Conservation (phyloP, 2,329 filamentous ascomycete species). For the Colletotrichum sp. region DNA sequence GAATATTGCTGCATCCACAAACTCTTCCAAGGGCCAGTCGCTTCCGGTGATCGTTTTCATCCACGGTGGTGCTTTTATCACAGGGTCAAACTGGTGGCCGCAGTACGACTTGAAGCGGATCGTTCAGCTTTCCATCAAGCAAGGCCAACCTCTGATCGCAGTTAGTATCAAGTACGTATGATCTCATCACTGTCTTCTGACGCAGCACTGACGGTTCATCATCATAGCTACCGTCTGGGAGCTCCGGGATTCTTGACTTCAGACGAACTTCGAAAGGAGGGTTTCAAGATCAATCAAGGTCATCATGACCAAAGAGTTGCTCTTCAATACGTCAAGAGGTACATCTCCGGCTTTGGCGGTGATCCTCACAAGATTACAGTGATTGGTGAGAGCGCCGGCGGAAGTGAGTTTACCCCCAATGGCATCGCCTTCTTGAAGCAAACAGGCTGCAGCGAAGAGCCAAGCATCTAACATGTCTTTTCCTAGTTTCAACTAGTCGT, state of each 20-base stretch:
- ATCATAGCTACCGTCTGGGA: conserved; percentile 49
- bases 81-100: conserved; percentile 57
- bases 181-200: neutral
- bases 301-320: conserved; percentile 41
- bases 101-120: conserved; percentile 52
- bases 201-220: neutral
- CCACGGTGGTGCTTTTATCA: conserved; percentile 55
- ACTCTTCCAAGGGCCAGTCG: conserved; percentile 26
- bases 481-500: neutral
- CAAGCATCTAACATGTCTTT: neutral
- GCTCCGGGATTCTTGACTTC: conserved; percentile 52
- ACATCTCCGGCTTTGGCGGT: conserved; percentile 39
- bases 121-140: conserved; percentile 46
- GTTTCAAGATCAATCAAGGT: conserved; percentile 48
- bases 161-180: conserved; percentile 46
- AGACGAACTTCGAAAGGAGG: conserved; percentile 47
- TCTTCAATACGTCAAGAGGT: conserved; percentile 34
- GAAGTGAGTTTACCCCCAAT: conserved; percentile 32
- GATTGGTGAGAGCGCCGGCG: conserved; percentile 54
- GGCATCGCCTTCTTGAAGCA: neutral
- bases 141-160: conserved; percentile 49
- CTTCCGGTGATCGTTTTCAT: conserved; percentile 58
- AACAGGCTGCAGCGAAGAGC: neutral
- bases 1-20: conserved; percentile 51
- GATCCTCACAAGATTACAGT: conserved; percentile 34